phyloP scores from a whole-genome alignment of 2,329 filamentous ascomycete species.

The Calonectria multiphialidica region DNA sequence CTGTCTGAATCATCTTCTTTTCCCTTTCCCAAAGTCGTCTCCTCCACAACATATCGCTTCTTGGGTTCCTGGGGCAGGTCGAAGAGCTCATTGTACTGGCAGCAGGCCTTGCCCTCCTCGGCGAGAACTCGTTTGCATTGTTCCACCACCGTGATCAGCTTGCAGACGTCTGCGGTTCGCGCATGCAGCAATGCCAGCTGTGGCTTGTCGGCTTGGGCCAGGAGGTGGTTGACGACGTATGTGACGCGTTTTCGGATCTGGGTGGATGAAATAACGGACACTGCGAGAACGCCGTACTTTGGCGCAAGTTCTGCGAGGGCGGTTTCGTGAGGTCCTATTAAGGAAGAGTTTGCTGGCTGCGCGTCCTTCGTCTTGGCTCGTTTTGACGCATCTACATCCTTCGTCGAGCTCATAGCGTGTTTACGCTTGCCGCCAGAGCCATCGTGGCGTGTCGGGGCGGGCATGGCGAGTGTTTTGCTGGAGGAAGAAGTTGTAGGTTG shows the following conservation, averaged over 20 bases:
- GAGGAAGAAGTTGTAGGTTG: constrained; percentile 21
- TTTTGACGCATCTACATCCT: constrained; percentile 26
- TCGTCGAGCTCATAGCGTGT: neutral
- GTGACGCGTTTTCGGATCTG: constrained; percentile 68
- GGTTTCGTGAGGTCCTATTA: constrained; percentile 54
- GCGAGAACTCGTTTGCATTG: constrained; percentile 70
- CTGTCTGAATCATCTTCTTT: constrained; percentile 47
- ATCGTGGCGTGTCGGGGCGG: constrained; percentile 16
- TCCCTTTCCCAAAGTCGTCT: constrained; percentile 53
- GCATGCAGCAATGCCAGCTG: constrained; percentile 64
- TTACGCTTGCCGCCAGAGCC: constrained; percentile 36
- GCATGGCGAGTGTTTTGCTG: constrained; percentile 31
- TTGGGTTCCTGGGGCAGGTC: constrained; percentile 53
- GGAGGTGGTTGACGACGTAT: constrained; percentile 59
- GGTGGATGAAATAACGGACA: constrained; percentile 70
- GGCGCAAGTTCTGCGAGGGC: constrained; percentile 57
- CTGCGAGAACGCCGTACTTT: constrained; percentile 63
- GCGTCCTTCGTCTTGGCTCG: constrained; percentile 19
- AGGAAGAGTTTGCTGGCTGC: constrained; percentile 30
- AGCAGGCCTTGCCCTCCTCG: constrained; percentile 61
- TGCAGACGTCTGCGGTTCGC: constrained; percentile 65
- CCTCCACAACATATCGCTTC: constrained; percentile 54
- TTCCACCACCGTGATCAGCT: constrained; percentile 77
- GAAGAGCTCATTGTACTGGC: constrained; percentile 69
- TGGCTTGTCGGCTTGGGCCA: constrained; percentile 38